Percentiles rank a stretch among this genome's conserved stretches.
phyloP scores from a whole-genome alignment of 495 filamentous ascomycete species.

The Trypethelium eluteriae region DNA sequence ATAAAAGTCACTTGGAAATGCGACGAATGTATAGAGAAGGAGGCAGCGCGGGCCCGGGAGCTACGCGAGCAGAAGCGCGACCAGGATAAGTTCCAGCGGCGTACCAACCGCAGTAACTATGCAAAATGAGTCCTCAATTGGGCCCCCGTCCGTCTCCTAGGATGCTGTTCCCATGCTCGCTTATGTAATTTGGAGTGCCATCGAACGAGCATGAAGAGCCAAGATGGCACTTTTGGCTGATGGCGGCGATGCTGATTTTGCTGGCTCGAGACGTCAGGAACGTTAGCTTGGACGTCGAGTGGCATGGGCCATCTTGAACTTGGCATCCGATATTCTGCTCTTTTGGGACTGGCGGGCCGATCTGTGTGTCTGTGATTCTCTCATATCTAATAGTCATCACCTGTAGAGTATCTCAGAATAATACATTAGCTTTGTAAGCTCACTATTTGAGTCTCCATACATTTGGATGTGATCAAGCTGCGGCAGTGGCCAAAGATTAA shows the following conservation, averaged over 20 bases:
- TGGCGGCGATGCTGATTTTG: background rate
- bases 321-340: background rate
- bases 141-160: background rate
- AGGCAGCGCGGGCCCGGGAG: background rate
- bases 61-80: too few relatives aligned
- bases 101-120: background rate
- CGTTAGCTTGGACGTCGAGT: background rate
- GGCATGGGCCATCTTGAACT: background rate
- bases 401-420: background rate
- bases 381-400: background rate
- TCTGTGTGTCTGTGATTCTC: background rate
- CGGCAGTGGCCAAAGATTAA: too few relatives aligned
- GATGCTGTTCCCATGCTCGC: background rate
- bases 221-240: background rate
- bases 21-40: background rate
- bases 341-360: background rate
- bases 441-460: too few relatives aligned
- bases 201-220: background rate
- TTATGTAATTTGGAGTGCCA: background rate
- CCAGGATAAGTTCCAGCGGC: background rate
- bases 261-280: background rate
- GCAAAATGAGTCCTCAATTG: background rate
- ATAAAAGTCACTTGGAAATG: background rate
- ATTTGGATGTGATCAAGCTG: too few relatives aligned
- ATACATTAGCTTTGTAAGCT: too few relatives aligned